Percentiles rank a stretch among this genome's conserved stretches.
Evolutionary conservation across 2,329 filamentous ascomycete genomes (phyloP).

Genomic region (Trichoderma lentiforme): DNA sequence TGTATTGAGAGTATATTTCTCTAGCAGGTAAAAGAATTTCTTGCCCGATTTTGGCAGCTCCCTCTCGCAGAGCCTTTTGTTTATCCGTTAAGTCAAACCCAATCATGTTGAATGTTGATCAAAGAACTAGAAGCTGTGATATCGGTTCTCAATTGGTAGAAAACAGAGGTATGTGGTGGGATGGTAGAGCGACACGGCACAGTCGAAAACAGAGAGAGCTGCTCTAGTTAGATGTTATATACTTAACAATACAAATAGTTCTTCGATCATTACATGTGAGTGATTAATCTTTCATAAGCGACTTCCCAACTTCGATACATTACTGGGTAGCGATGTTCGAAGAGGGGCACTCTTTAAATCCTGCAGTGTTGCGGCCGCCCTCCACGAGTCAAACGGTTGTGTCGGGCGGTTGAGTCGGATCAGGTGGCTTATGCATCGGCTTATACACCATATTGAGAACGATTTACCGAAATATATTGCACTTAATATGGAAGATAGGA

Average conservation of each 20-base stretch:
- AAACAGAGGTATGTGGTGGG: neutral
- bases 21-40: neutral
- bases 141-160: neutral
- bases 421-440: neutral
- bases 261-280: neutral
- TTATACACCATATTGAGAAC: neutral
- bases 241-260: neutral
- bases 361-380: neutral
- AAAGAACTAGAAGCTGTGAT: neutral
- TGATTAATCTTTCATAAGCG: neutral
- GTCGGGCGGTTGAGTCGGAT: neutral
- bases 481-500: neutral
- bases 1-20: neutral
- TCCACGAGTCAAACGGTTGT: neutral
- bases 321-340: neutral
- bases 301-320: neutral
- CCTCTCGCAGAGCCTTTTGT: constrained; percentile 2
- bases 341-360: neutral
- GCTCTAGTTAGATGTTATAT: neutral
- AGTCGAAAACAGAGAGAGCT: neutral
- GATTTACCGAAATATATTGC: neutral
- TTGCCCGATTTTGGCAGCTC: neutral
- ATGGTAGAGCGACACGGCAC: neutral
- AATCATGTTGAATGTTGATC: neutral
- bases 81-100: neutral